Evolutionary conservation across 148 eudicot species (phyloP).

Genomic region (Salicornia ramosissima): DNA sequence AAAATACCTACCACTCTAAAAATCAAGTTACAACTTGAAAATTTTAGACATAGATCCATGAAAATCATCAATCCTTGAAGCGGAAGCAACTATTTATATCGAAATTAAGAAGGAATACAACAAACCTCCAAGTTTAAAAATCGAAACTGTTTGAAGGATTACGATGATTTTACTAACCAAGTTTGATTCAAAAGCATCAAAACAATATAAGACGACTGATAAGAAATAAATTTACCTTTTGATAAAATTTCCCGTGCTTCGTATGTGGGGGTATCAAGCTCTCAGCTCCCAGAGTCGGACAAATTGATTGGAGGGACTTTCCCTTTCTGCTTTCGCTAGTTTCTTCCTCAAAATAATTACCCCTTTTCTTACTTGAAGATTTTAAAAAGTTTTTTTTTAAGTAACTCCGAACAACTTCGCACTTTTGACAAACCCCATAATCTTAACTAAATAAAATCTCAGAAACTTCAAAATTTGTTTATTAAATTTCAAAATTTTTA

Average conservation of each 20-base stretch:
- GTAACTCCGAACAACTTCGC: no score
- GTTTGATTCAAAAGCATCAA: background rate
- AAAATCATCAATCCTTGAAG: background rate
- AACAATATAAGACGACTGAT: background rate
- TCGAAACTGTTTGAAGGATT: background rate
- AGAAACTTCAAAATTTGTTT: no score
- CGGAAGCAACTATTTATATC: background rate
- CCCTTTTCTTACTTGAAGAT: constrained; percentile 8
- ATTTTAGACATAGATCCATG: constrained; percentile 19
- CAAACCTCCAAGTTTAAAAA: background rate
- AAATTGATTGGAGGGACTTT: constrained; percentile 30
- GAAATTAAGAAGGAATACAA: background rate
- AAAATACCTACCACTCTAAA: background rate
- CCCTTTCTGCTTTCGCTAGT: constrained; percentile 25
- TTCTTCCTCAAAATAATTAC: constrained; percentile 1
- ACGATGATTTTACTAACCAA: constrained; percentile 9
- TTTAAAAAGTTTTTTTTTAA: background rate
- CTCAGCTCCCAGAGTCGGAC: constrained; percentile 15
- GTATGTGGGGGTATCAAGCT: background rate
- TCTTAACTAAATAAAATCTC: no score
- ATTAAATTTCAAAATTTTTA: no score
- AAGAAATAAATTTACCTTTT: background rate
- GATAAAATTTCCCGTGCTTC: background rate
- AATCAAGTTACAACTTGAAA: constrained; percentile 6
- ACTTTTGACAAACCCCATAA: no score